Evolutionary conservation across 306 rosid species (phyloP), one percentile per base, ranked within the genome.

Genomic region (Hippophae rhamnoides): DNA sequence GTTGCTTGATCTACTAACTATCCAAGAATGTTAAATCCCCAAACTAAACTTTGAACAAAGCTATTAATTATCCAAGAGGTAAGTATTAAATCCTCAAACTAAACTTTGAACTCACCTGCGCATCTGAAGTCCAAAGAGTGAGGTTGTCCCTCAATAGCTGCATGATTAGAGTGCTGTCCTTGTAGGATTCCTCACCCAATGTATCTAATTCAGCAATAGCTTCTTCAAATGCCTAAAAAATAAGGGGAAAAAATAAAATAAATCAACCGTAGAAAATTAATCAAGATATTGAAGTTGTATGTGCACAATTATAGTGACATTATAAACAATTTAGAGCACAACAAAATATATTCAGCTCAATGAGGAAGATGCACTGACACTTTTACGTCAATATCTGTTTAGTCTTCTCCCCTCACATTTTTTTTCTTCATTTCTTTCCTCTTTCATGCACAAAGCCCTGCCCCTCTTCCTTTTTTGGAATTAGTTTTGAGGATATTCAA

Each of bases 41-140:
- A 13, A 25, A 14, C 13, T 13, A 41, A 45, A 6, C 60, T 57
- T 55, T 25, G 13, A 44, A 54, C 79, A 18, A 18, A 31, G 38
- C 38, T 31, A 31, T 2, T 31, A 2, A 31, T 31, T 31, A 31
- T 31, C 38, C 38, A 31, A 31, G 38, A 31, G 38, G 5, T 4
- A 31, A 31, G 38, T 31, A 31, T 31, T 31, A 31, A 13, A 47
- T 47, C 7, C 10, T 23, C 5, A 13, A 25, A 14, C 13, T 13
- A 41, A 45, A 6, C 60, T 57, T 55, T 25, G 13, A 44, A 54
- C 79, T 38, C 52, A 70, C 79, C 79, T 75, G 79, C 75, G 65
- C 56, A 52, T 75, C 79, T 51, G 79, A 75, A 65, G 76, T 75
- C 79, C 79, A 75, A 11, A 75, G 79, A 65, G 79, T 75, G 65